Evolutionary conservation across 176 grass and related monocot species (phyloP).

Genomic region (Eleusine coracana): DNA sequence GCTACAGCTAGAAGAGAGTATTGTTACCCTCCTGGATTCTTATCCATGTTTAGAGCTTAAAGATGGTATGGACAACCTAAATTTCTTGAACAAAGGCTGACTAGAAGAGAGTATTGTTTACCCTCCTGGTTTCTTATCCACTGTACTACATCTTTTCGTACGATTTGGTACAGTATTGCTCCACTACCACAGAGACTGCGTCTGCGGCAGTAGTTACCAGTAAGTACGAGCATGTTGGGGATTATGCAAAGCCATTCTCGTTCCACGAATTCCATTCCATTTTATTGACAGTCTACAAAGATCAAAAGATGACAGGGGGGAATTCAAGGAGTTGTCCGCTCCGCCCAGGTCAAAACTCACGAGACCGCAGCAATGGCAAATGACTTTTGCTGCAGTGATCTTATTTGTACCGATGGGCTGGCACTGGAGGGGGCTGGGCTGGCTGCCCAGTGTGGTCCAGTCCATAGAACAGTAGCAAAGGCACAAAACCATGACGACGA

Average conservation of each 20-base stretch:
- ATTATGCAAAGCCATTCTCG: neutral
- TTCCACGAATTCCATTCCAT: neutral
- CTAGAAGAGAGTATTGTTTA: too few species aligned
- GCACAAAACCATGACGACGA: neutral
- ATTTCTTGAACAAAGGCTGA: neutral
- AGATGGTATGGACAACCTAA: neutral
- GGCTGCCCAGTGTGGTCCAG: slow-evolving; percentile 5
- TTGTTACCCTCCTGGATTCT: neutral
- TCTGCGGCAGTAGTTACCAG: neutral
- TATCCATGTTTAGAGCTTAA: neutral
- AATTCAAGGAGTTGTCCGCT: slow-evolving; percentile 14
- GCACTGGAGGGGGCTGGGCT: neutral
- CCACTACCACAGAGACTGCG: neutral
- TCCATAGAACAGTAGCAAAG: slow-evolving; percentile 5
- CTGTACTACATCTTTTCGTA: neutral
- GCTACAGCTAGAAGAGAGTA: neutral
- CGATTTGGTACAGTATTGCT: neutral
- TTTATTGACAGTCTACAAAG: neutral
- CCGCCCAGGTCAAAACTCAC: neutral
- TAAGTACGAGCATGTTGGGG: neutral
- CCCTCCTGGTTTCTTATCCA: neutral
- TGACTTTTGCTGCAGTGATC: neutral
- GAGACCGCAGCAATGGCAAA: too few species aligned
- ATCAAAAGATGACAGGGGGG: neutral
- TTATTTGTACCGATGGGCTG: slow-evolving; percentile 15